Evolutionary conservation across 306 rosid species (phyloP), one percentile per base, ranked within the genome.

Genomic region (Prunus padus): DNA sequence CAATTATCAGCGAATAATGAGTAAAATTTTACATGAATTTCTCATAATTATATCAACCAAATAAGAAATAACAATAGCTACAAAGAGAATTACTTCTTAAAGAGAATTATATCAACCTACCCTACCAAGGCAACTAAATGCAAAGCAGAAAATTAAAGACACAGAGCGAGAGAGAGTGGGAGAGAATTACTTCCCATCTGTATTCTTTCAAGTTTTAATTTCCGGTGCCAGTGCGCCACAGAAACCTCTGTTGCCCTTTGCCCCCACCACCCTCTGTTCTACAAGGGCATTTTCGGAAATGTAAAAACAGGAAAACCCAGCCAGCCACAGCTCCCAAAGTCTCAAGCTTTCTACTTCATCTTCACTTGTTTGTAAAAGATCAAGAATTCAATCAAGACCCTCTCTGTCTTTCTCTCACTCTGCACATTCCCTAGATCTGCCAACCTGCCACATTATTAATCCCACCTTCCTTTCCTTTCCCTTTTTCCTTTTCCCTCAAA

Each of bases 371-470:
- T 37, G 42, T 37, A 37, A 37, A 37, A 37, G 42, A 37, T 37
- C 42, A 37, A 37, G 42, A 37, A 37, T 37, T 37, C 9, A 37
- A 37, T 7, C 42, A 37, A 37, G 42, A 37, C 2, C 9, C 25
- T 5, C 50, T 47, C 44, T 55, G 42, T 4, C 22, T 49, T 55
- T 2, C 18, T 12, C 37, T n/a, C 23, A 9, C 4, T 65, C 69
- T 45, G 31, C 23, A 63, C 82, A 74, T 67, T 76, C 76, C 77
- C 59, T 64, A 86, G 97, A 89, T 90, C 97, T 88, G 92, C 86
- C 65, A 86, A 87, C 75, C 86, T 77, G 79, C 62, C 88, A 78
- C 76, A 66, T 87, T 88, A 87, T 73, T 61, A 30, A 60, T 85
- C 87, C 66, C 72, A 42, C 60, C 52, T 19, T 31, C 45, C 51